Evolutionary conservation across 306 rosid genomes (phyloP).

Genomic region (Castanea mollissima): DNA sequence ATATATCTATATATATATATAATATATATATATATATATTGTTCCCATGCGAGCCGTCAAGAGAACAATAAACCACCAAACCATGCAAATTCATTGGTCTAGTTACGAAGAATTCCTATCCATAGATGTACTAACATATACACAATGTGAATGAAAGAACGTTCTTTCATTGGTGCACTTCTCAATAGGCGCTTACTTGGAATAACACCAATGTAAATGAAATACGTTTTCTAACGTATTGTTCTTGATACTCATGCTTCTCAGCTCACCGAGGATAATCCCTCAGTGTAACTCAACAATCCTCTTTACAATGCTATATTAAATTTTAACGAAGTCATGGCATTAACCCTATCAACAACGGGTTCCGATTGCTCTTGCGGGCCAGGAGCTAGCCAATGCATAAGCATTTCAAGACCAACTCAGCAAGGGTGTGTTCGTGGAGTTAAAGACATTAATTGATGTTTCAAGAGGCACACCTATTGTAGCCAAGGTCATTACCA

Average conservation of each 20-base stretch:
- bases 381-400: neutral
- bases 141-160: too few relatives aligned
- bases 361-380: neutral
- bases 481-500: slow-evolving; percentile 16
- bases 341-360: neutral
- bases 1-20: too few relatives aligned
- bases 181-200: too few relatives aligned
- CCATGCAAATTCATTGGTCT: too few relatives aligned
- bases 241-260: slow-evolving; percentile 13
- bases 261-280: slow-evolving; percentile 14
- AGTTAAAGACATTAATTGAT: slow-evolving; percentile 9
- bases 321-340: slow-evolving; percentile 1
- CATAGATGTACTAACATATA: too few relatives aligned
- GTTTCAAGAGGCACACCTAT: slow-evolving; percentile 27
- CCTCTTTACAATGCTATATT: neutral
- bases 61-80: too few relatives aligned
- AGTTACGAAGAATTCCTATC: too few relatives aligned
- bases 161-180: too few relatives aligned
- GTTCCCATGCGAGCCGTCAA: too few relatives aligned
- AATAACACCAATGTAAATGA: too few relatives aligned
- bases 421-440: slow-evolving; percentile 15
- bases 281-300: slow-evolving; percentile 17
- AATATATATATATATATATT: too few relatives aligned
- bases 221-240: too few relatives aligned
- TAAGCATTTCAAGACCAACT: neutral